Conservation (phyloP, 345 rosid genomes). For the Salix dunnii region DNA sequence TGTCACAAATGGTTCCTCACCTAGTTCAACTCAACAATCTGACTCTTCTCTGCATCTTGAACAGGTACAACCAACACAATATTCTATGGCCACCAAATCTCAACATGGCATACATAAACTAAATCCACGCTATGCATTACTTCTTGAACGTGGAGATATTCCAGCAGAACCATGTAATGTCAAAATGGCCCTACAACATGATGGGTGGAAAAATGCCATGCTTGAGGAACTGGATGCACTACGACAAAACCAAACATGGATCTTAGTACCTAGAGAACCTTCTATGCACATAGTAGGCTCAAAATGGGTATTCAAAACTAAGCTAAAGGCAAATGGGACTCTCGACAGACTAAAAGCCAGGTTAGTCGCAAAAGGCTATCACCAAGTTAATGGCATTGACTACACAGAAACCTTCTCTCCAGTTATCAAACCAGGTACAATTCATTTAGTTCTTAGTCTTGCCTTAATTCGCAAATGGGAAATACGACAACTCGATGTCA, state of each 20-base stretch:
- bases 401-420: background rate
- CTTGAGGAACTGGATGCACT: background rate
- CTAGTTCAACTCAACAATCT: fast-evolving
- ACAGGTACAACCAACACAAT: fast-evolving
- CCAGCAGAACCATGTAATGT: no score
- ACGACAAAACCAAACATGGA: background rate
- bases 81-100: background rate
- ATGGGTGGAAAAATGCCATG: background rate
- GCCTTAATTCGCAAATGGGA: background rate
- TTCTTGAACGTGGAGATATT: no score
- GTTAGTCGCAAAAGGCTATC: background rate
- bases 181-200: background rate
- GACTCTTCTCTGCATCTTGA: no score
- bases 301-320: background rate
- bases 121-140: background rate
- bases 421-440: background rate
- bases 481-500: background rate
- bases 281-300: background rate
- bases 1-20: background rate
- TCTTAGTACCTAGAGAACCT: background rate
- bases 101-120: background rate
- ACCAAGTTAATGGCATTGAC: background rate
- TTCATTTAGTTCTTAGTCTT: background rate
- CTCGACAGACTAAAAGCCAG: background rate
- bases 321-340: background rate